Evolutionary conservation across 345 rosid species (phyloP).

Genomic region (Angophora floribunda): DNA sequence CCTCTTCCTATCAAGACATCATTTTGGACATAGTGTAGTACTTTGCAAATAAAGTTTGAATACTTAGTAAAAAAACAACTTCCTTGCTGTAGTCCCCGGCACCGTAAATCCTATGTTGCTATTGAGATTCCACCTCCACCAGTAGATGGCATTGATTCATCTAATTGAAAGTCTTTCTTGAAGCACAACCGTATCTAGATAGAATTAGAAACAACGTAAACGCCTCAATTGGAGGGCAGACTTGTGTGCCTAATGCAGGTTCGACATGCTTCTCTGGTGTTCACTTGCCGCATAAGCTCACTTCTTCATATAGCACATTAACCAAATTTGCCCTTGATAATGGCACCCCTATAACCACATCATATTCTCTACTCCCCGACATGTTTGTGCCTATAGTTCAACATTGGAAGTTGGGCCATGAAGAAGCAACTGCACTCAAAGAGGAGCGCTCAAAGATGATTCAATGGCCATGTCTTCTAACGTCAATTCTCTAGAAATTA

Average conservation of each 20-base stretch:
- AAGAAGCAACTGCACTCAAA: not conserved
- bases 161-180: not conserved
- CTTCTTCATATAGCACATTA: not conserved
- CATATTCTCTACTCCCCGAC: not conserved
- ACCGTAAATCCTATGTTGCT: constrained; percentile 12
- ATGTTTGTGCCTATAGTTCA: not conserved
- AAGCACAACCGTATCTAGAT: not conserved
- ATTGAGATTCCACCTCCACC: constrained; percentile 22
- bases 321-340: not conserved
- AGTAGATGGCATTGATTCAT: constrained; percentile 1
- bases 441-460: not conserved
- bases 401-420: constrained; percentile 6
- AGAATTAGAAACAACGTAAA: not conserved
- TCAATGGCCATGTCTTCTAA: not conserved
- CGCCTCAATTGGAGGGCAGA: not conserved
- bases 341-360: not conserved
- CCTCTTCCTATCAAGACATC: not conserved
- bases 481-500: not conserved
- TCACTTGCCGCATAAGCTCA: not conserved
- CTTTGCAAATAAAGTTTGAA: constrained; percentile 24
- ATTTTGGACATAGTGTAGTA: constrained; percentile 37
- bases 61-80: constrained; percentile 18
- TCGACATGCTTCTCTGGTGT: not conserved
- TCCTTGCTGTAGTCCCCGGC: constrained; percentile 5
- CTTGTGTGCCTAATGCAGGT: not conserved